phyloP scores from a whole-genome alignment of 768 basidiomycete genomes.

The Suillus subaureus region DNA sequence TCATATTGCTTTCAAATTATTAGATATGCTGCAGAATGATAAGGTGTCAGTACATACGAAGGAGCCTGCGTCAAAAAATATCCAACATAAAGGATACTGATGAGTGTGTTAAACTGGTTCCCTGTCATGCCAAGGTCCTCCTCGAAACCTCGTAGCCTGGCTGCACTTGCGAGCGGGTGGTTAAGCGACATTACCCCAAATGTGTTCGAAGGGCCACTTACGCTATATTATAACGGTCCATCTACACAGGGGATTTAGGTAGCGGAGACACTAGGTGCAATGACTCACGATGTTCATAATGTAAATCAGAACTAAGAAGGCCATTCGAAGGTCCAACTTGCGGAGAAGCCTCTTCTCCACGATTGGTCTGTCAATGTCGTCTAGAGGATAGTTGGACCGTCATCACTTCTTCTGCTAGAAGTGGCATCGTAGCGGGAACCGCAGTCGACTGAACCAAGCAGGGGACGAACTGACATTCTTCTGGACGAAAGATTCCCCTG shows the following conservation, averaged over 20 bases:
- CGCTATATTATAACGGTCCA: constrained; percentile 71
- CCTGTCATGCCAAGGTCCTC: constrained; percentile 62
- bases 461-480: neutral
- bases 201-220: constrained; percentile 28
- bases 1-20: constrained; percentile 55
- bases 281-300: constrained; percentile 47
- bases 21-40: neutral
- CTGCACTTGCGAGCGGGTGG: constrained; percentile 48
- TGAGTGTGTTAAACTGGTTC: constrained; percentile 64
- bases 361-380: constrained; percentile 31
- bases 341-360: constrained; percentile 47
- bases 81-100: constrained; percentile 67
- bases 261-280: neutral
- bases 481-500: neutral
- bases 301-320: constrained; percentile 48
- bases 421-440: neutral
- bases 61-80: constrained; percentile 78
- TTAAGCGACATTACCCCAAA: neutral
- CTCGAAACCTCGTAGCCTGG: constrained; percentile 69
- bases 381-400: neutral
- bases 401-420: neutral
- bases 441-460: neutral
- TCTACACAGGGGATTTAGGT: constrained; percentile 33
- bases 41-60: constrained; percentile 46
- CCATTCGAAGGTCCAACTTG: constrained; percentile 46